Base-by-base conservation (phyloP, 805 yeast genomes). In the Candida odintsovae region DNA sequence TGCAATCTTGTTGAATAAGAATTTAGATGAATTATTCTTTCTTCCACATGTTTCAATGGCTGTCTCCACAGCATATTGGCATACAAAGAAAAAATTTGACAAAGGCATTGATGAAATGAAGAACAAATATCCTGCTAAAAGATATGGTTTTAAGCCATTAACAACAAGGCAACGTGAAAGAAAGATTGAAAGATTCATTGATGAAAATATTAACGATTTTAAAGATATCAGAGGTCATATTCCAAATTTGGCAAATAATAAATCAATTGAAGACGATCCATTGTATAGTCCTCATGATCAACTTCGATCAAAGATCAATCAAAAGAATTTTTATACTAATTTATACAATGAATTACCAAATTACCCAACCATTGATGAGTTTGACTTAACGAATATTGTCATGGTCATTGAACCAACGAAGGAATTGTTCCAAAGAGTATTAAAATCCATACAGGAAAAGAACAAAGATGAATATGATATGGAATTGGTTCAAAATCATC, bases 341-440 rank as follows among this genome's bases (percentile, higher is more conserved):
- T 40, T 73, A 1, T 74, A 73, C 53, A 65, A 67, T 44, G 59
- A 59, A 16, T 54, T 75, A 44, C 79, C 78, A 4, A 61, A 51
- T 36, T 61, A 62, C 33, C 50, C 47, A 12, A 48, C 62, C 4
- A 44, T 60, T 11, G 64, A 69, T 41, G 59, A 63, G 41, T 56
- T 62, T 21, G 51, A 55, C 15, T 55, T 67, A 39, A 66, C 71
- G 0, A 70, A 73, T 38, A 78, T 77, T 50, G 58, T 83, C 6
- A 81, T 83, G 82, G 83, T 82, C 7, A 64, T 81, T n/a, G 70
- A 67, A 37, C 88, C 88, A 3, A 67, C 64, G 2, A 41, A 40
- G 6, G 48, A 50, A n/a, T 35, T 57, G 15, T 68, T 53, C 45
- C 45, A 55, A 2, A 50, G 45, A 33, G 51, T 58, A 2, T 15